A percentile compares a stretch with the other conserved stretches of the same genome.
phyloP scores from a whole-genome alignment of 495 filamentous ascomycete species.

The Paragyromitra xinjiangensis region DNA sequence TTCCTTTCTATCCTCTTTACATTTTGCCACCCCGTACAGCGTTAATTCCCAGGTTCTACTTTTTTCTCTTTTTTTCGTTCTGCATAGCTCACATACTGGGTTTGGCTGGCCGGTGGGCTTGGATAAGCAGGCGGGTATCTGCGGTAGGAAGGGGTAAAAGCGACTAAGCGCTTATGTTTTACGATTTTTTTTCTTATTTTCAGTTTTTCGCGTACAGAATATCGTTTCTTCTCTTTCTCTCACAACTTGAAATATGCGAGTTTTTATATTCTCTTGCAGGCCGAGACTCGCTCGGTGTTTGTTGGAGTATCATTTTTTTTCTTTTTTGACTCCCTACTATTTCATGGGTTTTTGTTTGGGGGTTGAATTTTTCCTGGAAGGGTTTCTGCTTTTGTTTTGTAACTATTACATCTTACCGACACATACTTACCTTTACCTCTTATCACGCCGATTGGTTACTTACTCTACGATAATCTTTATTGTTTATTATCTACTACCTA shows the following conservation, averaged over 20 bases:
- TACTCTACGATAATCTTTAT: slow-evolving; percentile 30
- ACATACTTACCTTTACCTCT: neutral
- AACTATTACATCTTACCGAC: slow-evolving; percentile 16
- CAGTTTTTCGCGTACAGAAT: neutral
- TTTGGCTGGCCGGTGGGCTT: slow-evolving; percentile 10
- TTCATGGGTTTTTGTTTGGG: neutral
- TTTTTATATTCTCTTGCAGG: neutral
- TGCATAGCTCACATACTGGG: slow-evolving; percentile 4
- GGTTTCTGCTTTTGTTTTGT: slow-evolving; percentile 27
- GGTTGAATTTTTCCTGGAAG: neutral
- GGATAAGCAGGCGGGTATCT: slow-evolving; percentile 5
- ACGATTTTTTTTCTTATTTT: slow-evolving; percentile 6
- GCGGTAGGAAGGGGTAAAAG: slow-evolving; percentile 1
- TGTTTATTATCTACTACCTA: slow-evolving; percentile 41
- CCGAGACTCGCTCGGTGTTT: slow-evolving; percentile 20
- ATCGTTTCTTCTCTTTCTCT: slow-evolving; percentile 4
- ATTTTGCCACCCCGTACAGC: slow-evolving; percentile 10
- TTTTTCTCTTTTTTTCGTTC: neutral
- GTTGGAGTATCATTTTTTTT: slow-evolving; percentile 18
- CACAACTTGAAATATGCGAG: slow-evolving; percentile 11
- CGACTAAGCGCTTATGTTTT: slow-evolving; percentile 18
- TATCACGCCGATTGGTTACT: neutral
- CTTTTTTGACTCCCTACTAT: slow-evolving; percentile 2
- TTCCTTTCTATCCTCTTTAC: slow-evolving; percentile 24
- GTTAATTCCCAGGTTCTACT: slow-evolving; percentile 10